Conservation (phyloP, 148 eudicot genomes). For the Gaultheria prostrata region DNA sequence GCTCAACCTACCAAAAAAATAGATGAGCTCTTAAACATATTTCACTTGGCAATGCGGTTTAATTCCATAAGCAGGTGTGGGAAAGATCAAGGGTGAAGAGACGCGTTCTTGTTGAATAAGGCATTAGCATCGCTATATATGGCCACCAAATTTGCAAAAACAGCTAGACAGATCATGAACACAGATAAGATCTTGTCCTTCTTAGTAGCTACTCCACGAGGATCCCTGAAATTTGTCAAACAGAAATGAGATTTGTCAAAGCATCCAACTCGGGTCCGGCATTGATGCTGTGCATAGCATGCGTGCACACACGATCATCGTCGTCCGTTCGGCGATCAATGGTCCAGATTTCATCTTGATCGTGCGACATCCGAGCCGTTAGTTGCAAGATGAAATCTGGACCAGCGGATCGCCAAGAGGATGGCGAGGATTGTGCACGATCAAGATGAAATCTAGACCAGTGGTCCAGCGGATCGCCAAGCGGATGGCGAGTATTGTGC, state of each 20-base stretch:
- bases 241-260: not conserved
- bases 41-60: not conserved
- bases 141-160: constrained; percentile 63
- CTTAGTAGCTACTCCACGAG: constrained; percentile 46
- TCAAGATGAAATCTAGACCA: no score
- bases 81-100: constrained; percentile 6
- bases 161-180: constrained; percentile 70
- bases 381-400: no score
- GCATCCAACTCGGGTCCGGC: no score
- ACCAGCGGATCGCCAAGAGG: no score
- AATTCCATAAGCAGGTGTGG: not conserved
- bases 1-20: not conserved
- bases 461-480: no score
- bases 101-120: constrained; percentile 43
- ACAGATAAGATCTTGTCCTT: constrained; percentile 52
- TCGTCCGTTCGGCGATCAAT: no score
- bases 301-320: no score
- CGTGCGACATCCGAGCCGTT: no score
- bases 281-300: no score
- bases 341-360: no score
- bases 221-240: constrained; percentile 55
- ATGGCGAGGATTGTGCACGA: no score
- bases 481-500: no score
- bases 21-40: not conserved
- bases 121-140: constrained; percentile 68